These are phyloP conservation scores for Chrysochromulina parva DNA, from an alignment of 78 protist species.

Conservation along the genomic window DNA sequence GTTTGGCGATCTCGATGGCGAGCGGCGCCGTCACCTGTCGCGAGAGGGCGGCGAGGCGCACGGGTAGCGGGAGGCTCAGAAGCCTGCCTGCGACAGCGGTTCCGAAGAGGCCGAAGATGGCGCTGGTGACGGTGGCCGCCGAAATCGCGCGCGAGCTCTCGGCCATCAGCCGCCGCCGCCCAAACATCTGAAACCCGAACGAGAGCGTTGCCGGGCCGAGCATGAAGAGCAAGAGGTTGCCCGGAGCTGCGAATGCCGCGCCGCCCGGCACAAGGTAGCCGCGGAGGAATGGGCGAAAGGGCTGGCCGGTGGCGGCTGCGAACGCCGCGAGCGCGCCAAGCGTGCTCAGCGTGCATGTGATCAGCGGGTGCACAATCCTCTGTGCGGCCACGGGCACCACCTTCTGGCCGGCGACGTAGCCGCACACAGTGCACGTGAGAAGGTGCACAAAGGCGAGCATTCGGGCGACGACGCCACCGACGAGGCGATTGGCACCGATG, in stretches of 20 bases:
- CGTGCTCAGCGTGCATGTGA: not conserved
- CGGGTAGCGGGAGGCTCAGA: not conserved
- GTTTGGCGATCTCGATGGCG: not conserved
- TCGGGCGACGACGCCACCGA: too few species aligned
- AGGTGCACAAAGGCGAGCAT: not conserved
- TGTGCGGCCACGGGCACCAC: not conserved
- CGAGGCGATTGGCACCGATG: too few species aligned
- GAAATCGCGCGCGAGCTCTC: not conserved
- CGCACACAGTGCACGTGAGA: not conserved
- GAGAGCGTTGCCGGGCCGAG: not conserved
- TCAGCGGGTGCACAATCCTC: not conserved
- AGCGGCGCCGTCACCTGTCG: not conserved
- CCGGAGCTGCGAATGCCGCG: not conserved
- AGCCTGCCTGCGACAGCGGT: not conserved
- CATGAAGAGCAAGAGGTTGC: not conserved
- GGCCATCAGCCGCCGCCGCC: not conserved
- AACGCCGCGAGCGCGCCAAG: not conserved
- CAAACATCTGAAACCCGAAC: not conserved
- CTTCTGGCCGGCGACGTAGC: not conserved
- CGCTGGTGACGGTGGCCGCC: not conserved
- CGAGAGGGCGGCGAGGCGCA: not conserved
- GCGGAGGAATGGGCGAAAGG: not conserved
- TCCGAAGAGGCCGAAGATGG: not conserved
- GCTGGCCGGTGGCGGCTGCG: not conserved
- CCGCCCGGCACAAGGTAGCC: slow-evolving; percentile 1